Evolutionary conservation across 2,329 filamentous ascomycete genomes (phyloP), one percentile per base, ranked within the genome.

Genomic region (Colletotrichum lindemuthianum): DNA sequence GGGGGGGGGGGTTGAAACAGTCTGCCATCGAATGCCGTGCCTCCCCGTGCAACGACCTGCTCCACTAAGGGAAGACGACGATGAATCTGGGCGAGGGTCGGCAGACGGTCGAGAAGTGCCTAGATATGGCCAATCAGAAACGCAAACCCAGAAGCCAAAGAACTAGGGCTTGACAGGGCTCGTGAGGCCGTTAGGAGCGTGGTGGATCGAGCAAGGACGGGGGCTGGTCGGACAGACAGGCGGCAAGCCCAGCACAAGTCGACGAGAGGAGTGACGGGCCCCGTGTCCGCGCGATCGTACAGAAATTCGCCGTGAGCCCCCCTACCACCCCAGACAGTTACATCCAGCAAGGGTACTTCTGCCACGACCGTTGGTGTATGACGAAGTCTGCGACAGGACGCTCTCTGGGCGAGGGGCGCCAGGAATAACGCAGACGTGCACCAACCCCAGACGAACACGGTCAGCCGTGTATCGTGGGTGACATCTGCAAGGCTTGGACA

Each of bases 291-390:
- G 57, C 60, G 66, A 67, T 67, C 60, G 67, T 54, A 55, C 63
- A 60, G 49, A 54, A 68, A 68, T 63, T 67, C 64, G 64, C 59
- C 66, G 66, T 44, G 48, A 59, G 45, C 54, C 59, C 66, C 60
- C 59, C 41, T 63, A 48, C 39, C 39, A 54, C 59, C 63, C 63
- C 48, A 44, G 60, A 67, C 32, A 13, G 61, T 67, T 67, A 65
- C 65, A 67, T 65, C 39, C 44, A 65, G 45, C 50, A 65, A 60
- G 65, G 65, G 56, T 64, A 16, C 63, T 59, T 66, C 53, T 50
- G 43, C 63, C 16, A 49, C 60, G 63, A 64, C 49, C 53, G 43
- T 54, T 59, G 59, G 48, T 64, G 53, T 64, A 48, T 59, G 63
- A 66, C 59, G 63, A 59, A 50, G 52, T 59, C 63, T 59, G 43